Evolutionary conservation across 306 rosid species (phyloP), one percentile per base, ranked within the genome.

Genomic region (Chamaecrista fasciculata): DNA sequence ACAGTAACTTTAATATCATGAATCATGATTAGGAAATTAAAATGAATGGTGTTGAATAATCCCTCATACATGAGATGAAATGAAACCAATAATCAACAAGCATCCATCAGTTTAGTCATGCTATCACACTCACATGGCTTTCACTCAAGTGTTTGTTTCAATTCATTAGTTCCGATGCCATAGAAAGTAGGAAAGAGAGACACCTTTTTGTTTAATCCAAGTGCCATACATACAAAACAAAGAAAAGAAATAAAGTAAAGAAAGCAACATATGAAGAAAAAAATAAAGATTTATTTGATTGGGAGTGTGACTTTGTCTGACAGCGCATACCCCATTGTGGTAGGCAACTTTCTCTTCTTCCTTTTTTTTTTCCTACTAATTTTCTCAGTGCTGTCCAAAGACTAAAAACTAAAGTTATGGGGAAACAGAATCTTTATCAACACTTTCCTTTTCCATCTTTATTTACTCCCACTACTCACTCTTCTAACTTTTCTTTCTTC

Each of bases 301-400:
- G 46, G 81, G 75, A 74, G 85, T 70, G 80, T 69, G 85, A 64
- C 55, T 75, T 73, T 76, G 83, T 73, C 72, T 74, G 88, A 67
- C 79, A 78, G 66, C 79, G 69, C 83, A 77, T 77, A 84, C 78
- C 81, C 79, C 86, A 79, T 73, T 72, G 85, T 81, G 90, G 84
- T 69, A 74, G 87, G 84, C 95, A 78, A 72, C 86, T 76, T 84
- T 77, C 70, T 66, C 21, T 10, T 6, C 4, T 18, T 7, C 2
- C 24, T 5, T 18, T 73, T 73, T 70, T 64, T 37, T 52, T 75
- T 59, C 74, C 67, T 86, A 77, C 62, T 72, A 49, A 57, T 66
- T 70, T 70, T 69, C 62, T 79, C 49, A 81, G 79, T 83, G 91
- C 84, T 67, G 60, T 75, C 82, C 72, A 87, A 75, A 77, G 75